phyloP scores from a whole-genome alignment of 1,284 basidiomycete genomes.

The Microbotryum lychnidis-dioicae region DNA sequence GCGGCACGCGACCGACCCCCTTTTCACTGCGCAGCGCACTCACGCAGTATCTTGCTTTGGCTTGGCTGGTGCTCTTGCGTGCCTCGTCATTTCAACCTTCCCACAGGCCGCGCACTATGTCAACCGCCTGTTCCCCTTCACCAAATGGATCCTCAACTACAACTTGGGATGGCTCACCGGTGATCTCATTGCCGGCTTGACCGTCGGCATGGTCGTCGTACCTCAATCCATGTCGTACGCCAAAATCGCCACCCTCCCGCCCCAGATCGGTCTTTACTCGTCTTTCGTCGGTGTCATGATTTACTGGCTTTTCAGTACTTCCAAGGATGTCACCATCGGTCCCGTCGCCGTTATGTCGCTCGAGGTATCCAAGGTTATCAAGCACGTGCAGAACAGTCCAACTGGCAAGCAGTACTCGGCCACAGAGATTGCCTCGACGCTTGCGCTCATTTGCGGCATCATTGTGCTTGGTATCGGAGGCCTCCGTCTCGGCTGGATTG shows the following conservation, averaged over 20 bases:
- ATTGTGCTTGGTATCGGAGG: conserved; percentile 88
- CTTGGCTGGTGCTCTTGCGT: neutral
- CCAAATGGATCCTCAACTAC: conserved; percentile 40
- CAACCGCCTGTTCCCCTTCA: conserved; percentile 39
- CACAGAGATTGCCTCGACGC: conserved; percentile 70
- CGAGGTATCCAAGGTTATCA: conserved; percentile 54
- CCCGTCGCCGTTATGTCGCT: conserved; percentile 48
- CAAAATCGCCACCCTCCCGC: conserved; percentile 71
- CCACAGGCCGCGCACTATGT: conserved; percentile 30
- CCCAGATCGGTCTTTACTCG: conserved; percentile 90
- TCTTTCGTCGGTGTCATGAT: conserved; percentile 66
- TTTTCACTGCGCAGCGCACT: too few relatives aligned
- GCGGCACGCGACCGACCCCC: neutral
- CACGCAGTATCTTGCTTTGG: too few relatives aligned
- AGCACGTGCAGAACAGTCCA: conserved; percentile 48
- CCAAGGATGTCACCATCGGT: conserved; percentile 79
- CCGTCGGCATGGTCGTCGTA: conserved; percentile 25
- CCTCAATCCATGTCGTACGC: conserved; percentile 42
- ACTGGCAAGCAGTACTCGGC: conserved; percentile 35
- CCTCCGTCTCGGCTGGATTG: conserved; percentile 85
- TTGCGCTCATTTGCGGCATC: conserved; percentile 85
- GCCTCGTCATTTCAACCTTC: neutral
- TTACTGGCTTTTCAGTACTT: conserved; percentile 73
- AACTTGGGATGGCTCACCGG: conserved; percentile 39
- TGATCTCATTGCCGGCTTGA: conserved; percentile 39